phyloP scores from a whole-genome alignment of 495 filamentous ascomycete species.

The Aspergillus asperescens region DNA sequence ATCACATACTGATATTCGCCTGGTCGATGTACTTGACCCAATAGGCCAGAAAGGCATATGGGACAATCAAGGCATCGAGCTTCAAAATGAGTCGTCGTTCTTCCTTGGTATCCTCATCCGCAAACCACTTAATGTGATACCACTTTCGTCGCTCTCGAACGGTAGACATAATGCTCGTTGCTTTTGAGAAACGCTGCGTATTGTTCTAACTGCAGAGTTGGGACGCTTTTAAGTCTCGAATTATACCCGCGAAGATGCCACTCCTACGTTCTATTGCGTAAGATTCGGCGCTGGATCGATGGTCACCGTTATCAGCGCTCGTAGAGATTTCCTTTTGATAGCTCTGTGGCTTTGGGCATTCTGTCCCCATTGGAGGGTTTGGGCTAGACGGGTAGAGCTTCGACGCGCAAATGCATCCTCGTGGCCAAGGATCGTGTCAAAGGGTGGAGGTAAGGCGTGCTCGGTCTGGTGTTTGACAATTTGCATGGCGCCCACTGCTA shows the following conservation, averaged over 20 bases:
- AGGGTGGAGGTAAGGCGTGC: constrained; percentile 13
- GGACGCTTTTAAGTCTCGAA: not conserved
- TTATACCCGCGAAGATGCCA: not conserved
- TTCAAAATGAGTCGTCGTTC: constrained; percentile 42
- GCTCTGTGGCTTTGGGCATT: not conserved
- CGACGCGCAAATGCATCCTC: not conserved
- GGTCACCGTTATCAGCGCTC: not conserved
- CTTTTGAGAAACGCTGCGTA: not conserved
- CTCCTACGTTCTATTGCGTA: not conserved
- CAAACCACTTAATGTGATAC: constrained; percentile 35
- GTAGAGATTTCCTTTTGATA: not conserved
- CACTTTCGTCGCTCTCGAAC: constrained; percentile 18
- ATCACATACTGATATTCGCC: constrained; percentile 29
- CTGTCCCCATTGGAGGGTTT: not conserved
- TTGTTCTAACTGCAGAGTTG: not conserved
- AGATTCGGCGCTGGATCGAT: not conserved
- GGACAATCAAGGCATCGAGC: constrained; percentile 39
- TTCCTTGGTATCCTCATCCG: constrained; percentile 37
- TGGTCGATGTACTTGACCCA: constrained; percentile 48
- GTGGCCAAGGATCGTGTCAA: constrained; percentile 10
- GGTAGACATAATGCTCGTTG: constrained; percentile 6
- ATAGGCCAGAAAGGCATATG: constrained; percentile 40
- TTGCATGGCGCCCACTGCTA: not conserved
- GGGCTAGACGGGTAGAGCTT: not conserved
- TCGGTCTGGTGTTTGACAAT: not conserved